Evolutionary conservation across 768 basidiomycete species (phyloP), one percentile per base, ranked within the genome.

Genomic region (Boletus pseudopeckii): DNA sequence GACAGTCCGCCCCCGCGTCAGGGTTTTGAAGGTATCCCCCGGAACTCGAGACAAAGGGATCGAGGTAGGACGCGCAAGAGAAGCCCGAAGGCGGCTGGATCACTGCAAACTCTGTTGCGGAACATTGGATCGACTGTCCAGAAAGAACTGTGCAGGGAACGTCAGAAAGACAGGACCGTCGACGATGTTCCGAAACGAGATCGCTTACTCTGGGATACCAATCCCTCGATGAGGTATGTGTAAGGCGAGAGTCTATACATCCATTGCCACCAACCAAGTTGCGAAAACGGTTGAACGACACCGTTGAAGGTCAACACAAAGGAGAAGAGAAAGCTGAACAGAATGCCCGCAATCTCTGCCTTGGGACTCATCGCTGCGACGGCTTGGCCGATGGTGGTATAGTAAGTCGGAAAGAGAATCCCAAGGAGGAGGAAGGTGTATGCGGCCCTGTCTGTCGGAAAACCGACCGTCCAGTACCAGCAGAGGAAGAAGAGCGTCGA

Each of bases 391-490:
- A 86, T 76, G 0, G 80, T 80, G 13, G 83, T 84, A 60, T 82
- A 85, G 58, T 83, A 88, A 0, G 81, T 32, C 7, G 84, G 81
- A 63, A 79, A 85, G 22, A 82, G 57, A 26, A 87, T 57, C 18
- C 73, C 77, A 24, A 83, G 55, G 59, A 82, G 69, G 7, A 87
- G 74, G 62, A 75, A 85, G 3, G 80, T 80, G 61, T 80, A 86
- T n/a, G 78, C 86, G 5, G 76, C 83, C 36, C 84, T 71, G 13
- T 74, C 72, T 1, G 68, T 71, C 9, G 74, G 72, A 61, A 83
- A 83, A 0, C 85, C 85, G 46, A 86, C 81, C 5, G 84, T 84
- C 81, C 81, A 86, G 68, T 78, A 88, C 85, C 85, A 88, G 59
- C 78, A 80, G 48, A 85, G 60, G 72, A 80, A 89, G 69, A 83